A percentile compares a stretch with the other conserved stretches of the same genome.
phyloP scores from a whole-genome alignment of 352 stramenopile species.

The Phytophthora brassicae region DNA sequence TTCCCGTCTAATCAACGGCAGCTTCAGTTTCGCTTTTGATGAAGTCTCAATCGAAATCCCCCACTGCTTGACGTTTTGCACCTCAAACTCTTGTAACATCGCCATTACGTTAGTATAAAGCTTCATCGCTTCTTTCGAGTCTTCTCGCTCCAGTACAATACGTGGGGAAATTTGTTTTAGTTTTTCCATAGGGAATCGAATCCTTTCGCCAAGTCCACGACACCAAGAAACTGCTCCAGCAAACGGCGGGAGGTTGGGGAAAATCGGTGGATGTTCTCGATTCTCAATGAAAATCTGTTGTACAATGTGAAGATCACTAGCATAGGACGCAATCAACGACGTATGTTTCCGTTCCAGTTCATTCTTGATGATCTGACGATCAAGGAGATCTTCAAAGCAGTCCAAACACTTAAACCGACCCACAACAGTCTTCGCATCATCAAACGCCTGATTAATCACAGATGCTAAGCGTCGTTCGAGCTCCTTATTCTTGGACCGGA shows the following conservation, averaged over 20 bases:
- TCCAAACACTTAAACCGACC: slow-evolving; percentile 91
- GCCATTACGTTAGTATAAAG: slow-evolving; percentile 88
- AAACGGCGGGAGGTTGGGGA: slow-evolving; percentile 89
- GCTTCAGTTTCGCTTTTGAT: slow-evolving; percentile 86
- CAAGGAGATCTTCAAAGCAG: slow-evolving; percentile 88
- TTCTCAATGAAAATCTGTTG: slow-evolving; percentile 91
- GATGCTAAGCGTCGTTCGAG: slow-evolving; percentile 84
- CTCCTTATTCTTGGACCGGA: slow-evolving; percentile 88
- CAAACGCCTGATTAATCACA: slow-evolving; percentile 92
- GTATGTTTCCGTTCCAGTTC: slow-evolving; percentile 90
- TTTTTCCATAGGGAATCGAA: slow-evolving; percentile 91
- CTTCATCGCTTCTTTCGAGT: slow-evolving; percentile 90
- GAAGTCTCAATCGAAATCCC: slow-evolving; percentile 77
- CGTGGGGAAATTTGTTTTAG: slow-evolving; percentile 75
- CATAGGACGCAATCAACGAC: slow-evolving; percentile 76
- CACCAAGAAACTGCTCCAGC: slow-evolving; percentile 92
- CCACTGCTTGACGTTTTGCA: slow-evolving; percentile 85
- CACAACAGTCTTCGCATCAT: slow-evolving; percentile 89
- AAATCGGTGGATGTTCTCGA: slow-evolving; percentile 83
- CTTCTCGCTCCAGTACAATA: slow-evolving; percentile 86
- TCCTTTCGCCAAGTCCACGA: slow-evolving; percentile 79
- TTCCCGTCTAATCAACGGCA: slow-evolving; percentile 79
- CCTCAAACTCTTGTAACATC: slow-evolving; percentile 80
- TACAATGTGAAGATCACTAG: slow-evolving; percentile 78
- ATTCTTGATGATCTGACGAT: slow-evolving; percentile 85